Conservation (phyloP, 2,329 filamentous ascomycete species). For the Volutella citrinella region DNA sequence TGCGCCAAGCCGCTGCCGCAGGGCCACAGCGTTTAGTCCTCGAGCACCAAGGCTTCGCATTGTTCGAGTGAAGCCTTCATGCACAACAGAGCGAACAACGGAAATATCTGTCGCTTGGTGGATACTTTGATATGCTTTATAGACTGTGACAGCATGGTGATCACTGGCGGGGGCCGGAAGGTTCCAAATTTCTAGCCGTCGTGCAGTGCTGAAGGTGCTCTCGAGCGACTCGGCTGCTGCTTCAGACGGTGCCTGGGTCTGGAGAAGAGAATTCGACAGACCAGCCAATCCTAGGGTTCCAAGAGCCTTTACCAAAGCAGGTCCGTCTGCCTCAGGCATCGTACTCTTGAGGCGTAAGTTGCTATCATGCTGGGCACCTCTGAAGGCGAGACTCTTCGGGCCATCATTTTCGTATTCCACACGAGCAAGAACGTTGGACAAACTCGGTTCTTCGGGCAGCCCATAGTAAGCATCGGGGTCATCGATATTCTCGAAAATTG, state of each 20-base stretch:
- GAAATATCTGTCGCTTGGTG: conserved; percentile 60
- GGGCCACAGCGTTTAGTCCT: conserved; percentile 46
- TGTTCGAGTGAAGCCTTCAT: conserved; percentile 59
- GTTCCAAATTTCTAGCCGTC: conserved; percentile 88
- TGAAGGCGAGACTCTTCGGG: conserved; percentile 81
- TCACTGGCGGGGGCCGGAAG: conserved; percentile 67
- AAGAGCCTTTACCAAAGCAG: conserved; percentile 72
- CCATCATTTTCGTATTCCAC: conserved; percentile 90
- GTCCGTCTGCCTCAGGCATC: conserved; percentile 56
- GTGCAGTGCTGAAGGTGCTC: conserved; percentile 74
- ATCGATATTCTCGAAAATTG: conserved; percentile 88
- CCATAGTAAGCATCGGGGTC: conserved; percentile 97
- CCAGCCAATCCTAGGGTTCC: conserved; percentile 81
- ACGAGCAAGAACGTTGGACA: conserved; percentile 74
- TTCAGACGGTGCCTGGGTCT: conserved; percentile 61
- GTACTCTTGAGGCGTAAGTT: conserved; percentile 64
- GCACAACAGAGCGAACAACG: conserved; percentile 55
- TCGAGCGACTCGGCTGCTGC: conserved; percentile 59
- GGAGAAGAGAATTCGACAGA: conserved; percentile 75
- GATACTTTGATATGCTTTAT: conserved; percentile 77
- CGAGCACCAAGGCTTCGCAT: conserved; percentile 55
- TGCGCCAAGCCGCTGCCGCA: conserved; percentile 56
- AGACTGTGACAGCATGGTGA: conserved; percentile 67
- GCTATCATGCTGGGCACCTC: conserved; percentile 87
- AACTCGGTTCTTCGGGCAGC: conserved; percentile 71